These are phyloP conservation scores for Chytridium lagenaria DNA, from an alignment of 371 early-diverging fungal species.

Conservation along the genomic window DNA sequence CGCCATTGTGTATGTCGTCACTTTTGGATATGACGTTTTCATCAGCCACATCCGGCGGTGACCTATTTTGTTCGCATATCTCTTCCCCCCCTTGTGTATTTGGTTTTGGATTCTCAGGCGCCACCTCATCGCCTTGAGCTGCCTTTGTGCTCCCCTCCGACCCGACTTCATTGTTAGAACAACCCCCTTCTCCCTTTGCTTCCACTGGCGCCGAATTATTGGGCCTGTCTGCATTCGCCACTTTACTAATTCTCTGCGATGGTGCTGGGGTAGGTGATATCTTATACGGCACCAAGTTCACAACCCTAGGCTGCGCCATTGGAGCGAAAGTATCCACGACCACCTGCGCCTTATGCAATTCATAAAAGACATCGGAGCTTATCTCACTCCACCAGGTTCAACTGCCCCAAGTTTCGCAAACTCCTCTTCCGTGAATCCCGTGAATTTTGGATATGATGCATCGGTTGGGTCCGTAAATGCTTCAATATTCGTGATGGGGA, in stretches of 20 bases:
- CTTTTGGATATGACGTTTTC: no score
- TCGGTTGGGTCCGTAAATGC: neutral
- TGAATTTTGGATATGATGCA: neutral
- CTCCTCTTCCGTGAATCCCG: neutral
- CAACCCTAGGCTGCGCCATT: neutral
- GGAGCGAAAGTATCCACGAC: slow-evolving; percentile 12
- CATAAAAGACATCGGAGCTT: neutral
- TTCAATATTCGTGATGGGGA: neutral
- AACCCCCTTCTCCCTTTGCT: no score
- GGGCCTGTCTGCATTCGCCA: neutral
- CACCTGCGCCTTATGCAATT: neutral
- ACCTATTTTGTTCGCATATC: no score
- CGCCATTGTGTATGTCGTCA: no score
- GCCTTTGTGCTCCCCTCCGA: neutral
- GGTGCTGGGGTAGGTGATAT: neutral
- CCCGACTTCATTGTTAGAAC: no score
- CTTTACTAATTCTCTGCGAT: neutral
- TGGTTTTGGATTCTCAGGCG: no score
- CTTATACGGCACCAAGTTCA: neutral
- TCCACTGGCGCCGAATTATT: neutral
- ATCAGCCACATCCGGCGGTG: no score
- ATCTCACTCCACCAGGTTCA: slow-evolving; percentile 7
- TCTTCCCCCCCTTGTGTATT: no score
- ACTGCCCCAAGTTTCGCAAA: neutral
- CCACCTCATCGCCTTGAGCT: neutral